Conservation (phyloP, 1,139 yeast species). For the Candida anutae region DNA sequence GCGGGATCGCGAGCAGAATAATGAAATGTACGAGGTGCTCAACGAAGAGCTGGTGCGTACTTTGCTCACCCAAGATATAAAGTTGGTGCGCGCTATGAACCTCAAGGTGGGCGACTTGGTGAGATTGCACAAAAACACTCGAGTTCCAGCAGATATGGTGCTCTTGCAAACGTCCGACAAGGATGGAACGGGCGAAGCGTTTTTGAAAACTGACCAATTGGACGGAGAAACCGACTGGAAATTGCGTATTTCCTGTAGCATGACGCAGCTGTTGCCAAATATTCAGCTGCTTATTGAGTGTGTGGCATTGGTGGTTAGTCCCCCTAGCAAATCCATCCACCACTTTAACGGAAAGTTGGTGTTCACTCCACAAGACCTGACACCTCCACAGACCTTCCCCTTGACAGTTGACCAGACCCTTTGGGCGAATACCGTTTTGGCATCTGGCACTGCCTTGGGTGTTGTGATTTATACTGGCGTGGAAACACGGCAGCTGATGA, state of each 20-base stretch:
- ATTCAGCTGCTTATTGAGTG: conserved; percentile 24
- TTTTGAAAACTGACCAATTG: conserved; percentile 92
- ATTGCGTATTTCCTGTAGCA: conserved; percentile 63
- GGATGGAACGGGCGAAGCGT: conserved; percentile 69
- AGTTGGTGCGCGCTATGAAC: conserved; percentile 50
- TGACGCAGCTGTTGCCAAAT: conserved; percentile 54
- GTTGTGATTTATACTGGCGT: conserved; percentile 83
- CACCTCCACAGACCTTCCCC: conserved; percentile 50
- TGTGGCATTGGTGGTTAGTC: conserved; percentile 56
- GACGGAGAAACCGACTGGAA: conserved; percentile 99
- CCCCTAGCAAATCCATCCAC: conserved; percentile 82
- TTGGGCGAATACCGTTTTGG: conserved; percentile 97
- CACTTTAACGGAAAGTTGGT: conserved; percentile 67
- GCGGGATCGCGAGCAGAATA: conserved; percentile 84
- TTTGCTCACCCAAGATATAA: conserved; percentile 21
- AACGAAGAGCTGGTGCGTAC: conserved; percentile 20
- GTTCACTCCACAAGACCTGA: conserved; percentile 24
- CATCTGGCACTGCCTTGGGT: conserved; percentile 87
- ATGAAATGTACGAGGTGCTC: conserved; percentile 71
- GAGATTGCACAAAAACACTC: conserved; percentile 68
- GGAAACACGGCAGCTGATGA: conserved; percentile 92
- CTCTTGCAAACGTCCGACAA: conserved; percentile 75
- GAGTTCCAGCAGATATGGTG: conserved; percentile 91
- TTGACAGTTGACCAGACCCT: conserved; percentile 82
- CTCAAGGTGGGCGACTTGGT: conserved; percentile 84